A percentile compares a stretch with the other conserved stretches of the same genome.
These are phyloP conservation scores for Plasmodium cynomolgi DNA, from an alignment of 169 alveolate genomes.

Conservation along the genomic window DNA sequence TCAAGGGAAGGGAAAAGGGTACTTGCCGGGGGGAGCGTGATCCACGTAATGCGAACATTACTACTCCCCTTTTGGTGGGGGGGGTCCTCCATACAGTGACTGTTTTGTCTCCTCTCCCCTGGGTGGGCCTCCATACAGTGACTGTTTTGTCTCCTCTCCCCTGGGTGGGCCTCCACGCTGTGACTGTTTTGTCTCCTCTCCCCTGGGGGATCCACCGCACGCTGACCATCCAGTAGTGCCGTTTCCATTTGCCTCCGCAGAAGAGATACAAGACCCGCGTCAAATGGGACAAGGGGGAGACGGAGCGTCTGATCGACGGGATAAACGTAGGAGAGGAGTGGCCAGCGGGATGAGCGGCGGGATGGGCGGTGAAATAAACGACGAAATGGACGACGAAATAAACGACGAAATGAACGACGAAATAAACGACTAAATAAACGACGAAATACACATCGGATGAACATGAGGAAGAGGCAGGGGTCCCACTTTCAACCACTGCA, in stretches of 20 bases:
- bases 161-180: not conserved
- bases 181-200: too few species aligned
- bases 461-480: too few species aligned
- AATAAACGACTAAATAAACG: too few species aligned
- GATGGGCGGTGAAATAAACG: not conserved
- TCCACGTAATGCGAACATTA: not conserved
- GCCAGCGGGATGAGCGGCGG: not conserved
- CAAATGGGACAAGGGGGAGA: conserved; percentile 31
- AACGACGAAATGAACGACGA: too few species aligned
- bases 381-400: too few species aligned
- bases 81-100: too few species aligned
- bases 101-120: not conserved
- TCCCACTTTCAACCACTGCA: too few species aligned
- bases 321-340: conserved; percentile 17
- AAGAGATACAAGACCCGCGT: conserved; percentile 18
- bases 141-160: not conserved
- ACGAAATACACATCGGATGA: too few species aligned
- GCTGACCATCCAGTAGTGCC: not conserved
- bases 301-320: conserved; percentile 19
- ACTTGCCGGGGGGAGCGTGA: not conserved
- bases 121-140: too few species aligned
- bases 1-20: not conserved
- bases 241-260: not conserved
- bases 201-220: not conserved
- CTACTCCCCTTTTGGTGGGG: not conserved